A percentile compares a stretch with the other conserved stretches of the same genome.
These are phyloP conservation scores for Didymella exigua DNA, from an alignment of 2,329 filamentous ascomycete genomes.

Conservation along the genomic window DNA sequence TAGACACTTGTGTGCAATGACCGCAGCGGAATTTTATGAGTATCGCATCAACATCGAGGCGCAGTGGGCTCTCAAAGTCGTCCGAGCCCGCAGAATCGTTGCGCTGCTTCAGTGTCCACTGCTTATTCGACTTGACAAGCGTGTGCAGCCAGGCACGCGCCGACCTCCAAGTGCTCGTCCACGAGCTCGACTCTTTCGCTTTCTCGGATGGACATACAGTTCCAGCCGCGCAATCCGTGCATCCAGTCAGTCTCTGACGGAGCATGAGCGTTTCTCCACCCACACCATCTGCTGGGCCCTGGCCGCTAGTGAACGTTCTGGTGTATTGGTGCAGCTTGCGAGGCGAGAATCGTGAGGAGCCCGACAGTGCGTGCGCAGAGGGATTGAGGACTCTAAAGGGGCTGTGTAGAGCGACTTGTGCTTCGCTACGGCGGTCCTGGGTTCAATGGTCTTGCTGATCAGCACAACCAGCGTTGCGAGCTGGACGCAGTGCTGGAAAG, in stretches of 20 bases:
- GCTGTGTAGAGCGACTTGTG: background rate
- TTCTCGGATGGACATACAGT: conserved; percentile 1
- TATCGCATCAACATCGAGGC: background rate
- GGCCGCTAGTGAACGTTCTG: conserved; percentile 1
- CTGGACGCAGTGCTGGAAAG: too few species aligned
- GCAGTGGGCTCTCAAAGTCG: background rate
- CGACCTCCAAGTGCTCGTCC: background rate
- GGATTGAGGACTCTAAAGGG: background rate
- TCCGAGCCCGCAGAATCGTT: background rate
- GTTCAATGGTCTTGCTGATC: background rate
- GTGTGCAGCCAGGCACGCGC: conserved; percentile 1
- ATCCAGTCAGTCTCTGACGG: background rate
- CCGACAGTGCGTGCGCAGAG: background rate
- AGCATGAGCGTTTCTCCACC: background rate
- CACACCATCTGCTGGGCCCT: conserved; percentile 1
- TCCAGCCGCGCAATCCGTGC: background rate
- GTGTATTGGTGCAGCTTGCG: background rate
- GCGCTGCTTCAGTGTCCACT: conserved; percentile 6
- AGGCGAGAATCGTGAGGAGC: background rate
- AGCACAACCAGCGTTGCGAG: too few species aligned
- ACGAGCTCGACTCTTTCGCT: conserved; percentile 2
- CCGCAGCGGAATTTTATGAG: too few species aligned
- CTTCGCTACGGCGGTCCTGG: background rate
- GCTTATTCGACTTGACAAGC: background rate
- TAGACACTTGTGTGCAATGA: too few species aligned